Evolutionary conservation across 345 rosid genomes (phyloP).

Genomic region (Acer yangbiense): DNA sequence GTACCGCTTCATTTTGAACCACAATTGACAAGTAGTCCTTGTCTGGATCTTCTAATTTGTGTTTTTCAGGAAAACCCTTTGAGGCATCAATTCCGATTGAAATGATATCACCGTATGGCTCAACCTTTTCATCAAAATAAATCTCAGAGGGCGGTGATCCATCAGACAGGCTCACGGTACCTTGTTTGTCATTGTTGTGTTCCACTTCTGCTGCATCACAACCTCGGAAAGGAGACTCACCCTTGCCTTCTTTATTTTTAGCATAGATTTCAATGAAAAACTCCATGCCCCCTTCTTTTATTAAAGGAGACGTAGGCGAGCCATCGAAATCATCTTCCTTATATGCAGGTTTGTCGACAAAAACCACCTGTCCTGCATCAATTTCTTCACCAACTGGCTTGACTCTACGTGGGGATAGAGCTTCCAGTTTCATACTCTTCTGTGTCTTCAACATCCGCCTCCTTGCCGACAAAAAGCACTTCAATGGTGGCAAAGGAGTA

Average conservation of each 20-base stretch:
- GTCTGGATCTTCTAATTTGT: slow-evolving; percentile 11
- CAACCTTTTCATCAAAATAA: slow-evolving; percentile 29
- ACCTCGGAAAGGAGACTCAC: slow-evolving; percentile 8
- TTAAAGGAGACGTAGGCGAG: slow-evolving; percentile 11
- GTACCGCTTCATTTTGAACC: slow-evolving; percentile 19
- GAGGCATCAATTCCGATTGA: slow-evolving; percentile 7
- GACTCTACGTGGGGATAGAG: slow-evolving; percentile 28
- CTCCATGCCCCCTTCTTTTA: slow-evolving; percentile 26
- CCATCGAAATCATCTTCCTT: slow-evolving; percentile 15
- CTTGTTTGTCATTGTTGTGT: slow-evolving; percentile 24
- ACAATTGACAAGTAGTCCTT: slow-evolving; percentile 13
- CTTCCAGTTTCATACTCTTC: slow-evolving; percentile 48
- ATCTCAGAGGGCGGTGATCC: slow-evolving; percentile 45
- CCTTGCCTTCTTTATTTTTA: slow-evolving; percentile 30
- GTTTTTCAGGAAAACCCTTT: slow-evolving; percentile 14
- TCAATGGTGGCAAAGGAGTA: slow-evolving; percentile 68
- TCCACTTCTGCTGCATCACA: slow-evolving; percentile 19
- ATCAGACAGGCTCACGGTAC: slow-evolving; percentile 35
- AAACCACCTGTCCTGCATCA: slow-evolving; percentile 9
- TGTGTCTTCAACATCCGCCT: slow-evolving; percentile 64
- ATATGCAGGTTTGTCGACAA: slow-evolving; percentile 8
- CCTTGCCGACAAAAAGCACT: slow-evolving; percentile 65
- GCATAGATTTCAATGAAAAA: slow-evolving; percentile 51
- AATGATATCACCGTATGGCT: background rate
- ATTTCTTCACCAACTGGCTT: slow-evolving; percentile 17